Base-by-base conservation (phyloP, 2,329 filamentous ascomycete species). In the Diaporthe citri region DNA sequence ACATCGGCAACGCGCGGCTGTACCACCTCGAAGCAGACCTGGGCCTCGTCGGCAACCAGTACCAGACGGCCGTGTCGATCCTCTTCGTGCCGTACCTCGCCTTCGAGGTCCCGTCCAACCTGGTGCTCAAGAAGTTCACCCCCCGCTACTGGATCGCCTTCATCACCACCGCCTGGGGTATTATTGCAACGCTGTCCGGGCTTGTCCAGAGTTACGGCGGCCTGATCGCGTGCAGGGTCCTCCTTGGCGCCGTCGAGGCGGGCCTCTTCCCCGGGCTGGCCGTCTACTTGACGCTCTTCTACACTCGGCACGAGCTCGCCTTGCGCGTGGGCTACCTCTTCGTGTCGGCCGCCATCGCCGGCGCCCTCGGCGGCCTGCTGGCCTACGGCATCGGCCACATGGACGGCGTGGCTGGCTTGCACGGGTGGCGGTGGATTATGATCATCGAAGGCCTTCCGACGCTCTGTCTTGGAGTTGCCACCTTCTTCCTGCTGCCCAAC, bases 351-450 rank as follows among this genome's bases (percentile, higher is more conserved):
- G 93, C 94, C 1, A 85, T 94, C 4, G 93, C 93, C 0, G 94
- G 94, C 3, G 93, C 92, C 1, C 89, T 91, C 34, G 93, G 94
- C 8, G 94, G 94, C 0, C 84, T 96, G 20, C 85, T 96, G 22
- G 94, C 94, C 0, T 95, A 93, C 76, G 93, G 88, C 1, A 94
- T 95, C 76, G 92, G 93, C 0, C 90, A 92, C 79, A 91, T 96
- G 90, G 91, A 94, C 67, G 93, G 93, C 1, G 80, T 91, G 1
- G 83, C 85, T 0, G 93, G 92, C 1, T 86, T 92, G 79, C 85
- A 86, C 43, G 93, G 92, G 0, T 96, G 94, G 94, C 86, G 92
- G 55, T 94, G 92, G 88, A 92, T 95, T 72, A 89, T 95, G 86
- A 91, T 91, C 72, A 82, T 92, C 52, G 86, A 88, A 76, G 84